Evolutionary conservation across 371 early-diverging fungal species (phyloP), one percentile per base, ranked within the genome.

Genomic region (Syncephalastrum contaminatum): DNA sequence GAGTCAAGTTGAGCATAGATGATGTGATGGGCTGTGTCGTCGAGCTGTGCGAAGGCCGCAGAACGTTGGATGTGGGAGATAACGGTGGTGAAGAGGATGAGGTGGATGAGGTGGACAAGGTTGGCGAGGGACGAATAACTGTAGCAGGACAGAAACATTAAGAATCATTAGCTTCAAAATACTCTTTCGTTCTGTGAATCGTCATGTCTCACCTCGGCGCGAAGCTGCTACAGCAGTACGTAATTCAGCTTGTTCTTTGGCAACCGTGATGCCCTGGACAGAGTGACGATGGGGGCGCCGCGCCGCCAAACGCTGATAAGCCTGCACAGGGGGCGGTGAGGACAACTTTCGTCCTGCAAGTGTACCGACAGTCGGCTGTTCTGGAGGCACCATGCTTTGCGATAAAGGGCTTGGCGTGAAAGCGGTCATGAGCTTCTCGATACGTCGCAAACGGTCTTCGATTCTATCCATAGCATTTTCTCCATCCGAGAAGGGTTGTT

Each of bases 381-480:
- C 36, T 30, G 36, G 7, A 12, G 36, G 59, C 48, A 40, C 42
- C 48, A 40, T 45, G 51, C 19, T 45, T 47, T 4, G 55, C 7
- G 7, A 30, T 30, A 30, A 30, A 30, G 36, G 36, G 36, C 36
- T 30, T 10, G 73, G 70, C 7, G 64, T 54, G 43, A 74, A 66
- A 5, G 67, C 75, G 15, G 72, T 66, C 69, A 74, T 68, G 10
- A 74, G 50, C 43, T 60, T 59, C 46, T 74, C 75, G 15, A 74
- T 74, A 51, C 72, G 60, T 27, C 71, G 55, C 25, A 74, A 42
- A 6, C 75, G 62, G 53, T 71, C 69, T 46, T 74, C 67, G 46
- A 73, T 73, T 24, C 73, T 60, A 47, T 70, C 73, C 43, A 74
- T 70, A 4, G 72, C 67, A 67, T 66, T 14, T 52, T 59, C 56